These are phyloP conservation scores for Pseudopyricularia cyperi DNA, from an alignment of 2,329 filamentous ascomycete genomes.

Conservation along the genomic window DNA sequence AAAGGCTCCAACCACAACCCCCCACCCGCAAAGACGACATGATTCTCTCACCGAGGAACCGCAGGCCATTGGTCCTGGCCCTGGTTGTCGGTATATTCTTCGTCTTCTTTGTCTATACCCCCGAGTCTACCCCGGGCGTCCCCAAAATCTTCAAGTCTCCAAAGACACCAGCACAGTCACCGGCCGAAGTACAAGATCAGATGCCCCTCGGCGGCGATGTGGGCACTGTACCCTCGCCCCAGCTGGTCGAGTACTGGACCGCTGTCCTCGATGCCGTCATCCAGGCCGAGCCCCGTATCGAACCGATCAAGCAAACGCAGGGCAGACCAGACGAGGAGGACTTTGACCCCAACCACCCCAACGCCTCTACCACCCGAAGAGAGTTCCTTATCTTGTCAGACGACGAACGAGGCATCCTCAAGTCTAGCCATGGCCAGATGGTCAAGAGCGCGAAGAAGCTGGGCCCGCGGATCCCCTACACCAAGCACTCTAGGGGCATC, in stretches of 20 bases:
- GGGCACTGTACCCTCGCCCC: conserved; percentile 4
- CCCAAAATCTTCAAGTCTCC: not conserved
- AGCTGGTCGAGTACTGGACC: conserved; percentile 9
- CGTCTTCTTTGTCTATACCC: not conserved
- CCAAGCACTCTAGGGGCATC: conserved; percentile 25
- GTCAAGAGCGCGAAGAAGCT: conserved; percentile 15
- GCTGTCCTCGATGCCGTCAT: conserved; percentile 6
- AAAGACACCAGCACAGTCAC: too few species aligned
- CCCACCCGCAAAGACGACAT: too few species aligned
- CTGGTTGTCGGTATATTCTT: not conserved
- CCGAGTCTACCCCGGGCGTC: not conserved
- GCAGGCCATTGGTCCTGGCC: not conserved
- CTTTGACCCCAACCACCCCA: not conserved
- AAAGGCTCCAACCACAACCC: too few species aligned
- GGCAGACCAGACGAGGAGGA: not conserved
- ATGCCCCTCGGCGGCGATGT: not conserved
- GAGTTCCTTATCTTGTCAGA: conserved; percentile 1
- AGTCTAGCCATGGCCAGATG: conserved; percentile 20
- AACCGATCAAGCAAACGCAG: not conserved
- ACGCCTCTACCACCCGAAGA: not conserved
- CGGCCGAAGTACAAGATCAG: not conserved
- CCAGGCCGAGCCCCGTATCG: not conserved
- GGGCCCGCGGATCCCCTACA: conserved; percentile 18
- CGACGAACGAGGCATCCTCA: not conserved
- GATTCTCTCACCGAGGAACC: conserved; percentile 1